These are phyloP conservation scores for Phytophthora colocasiae DNA, from an alignment of 352 stramenopile genomes.

Conservation along the genomic window DNA sequence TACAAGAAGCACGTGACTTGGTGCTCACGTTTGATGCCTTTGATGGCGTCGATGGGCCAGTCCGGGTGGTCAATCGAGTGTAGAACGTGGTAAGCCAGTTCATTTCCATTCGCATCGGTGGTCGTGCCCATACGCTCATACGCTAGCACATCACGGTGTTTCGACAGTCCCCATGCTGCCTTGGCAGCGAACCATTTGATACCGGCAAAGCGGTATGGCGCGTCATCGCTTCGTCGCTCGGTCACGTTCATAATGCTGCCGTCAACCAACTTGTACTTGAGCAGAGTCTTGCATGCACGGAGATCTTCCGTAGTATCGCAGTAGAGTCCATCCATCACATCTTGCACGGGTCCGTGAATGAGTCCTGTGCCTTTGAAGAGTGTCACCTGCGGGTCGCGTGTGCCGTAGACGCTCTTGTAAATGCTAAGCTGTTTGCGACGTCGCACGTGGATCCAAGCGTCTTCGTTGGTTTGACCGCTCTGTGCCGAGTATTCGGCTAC, in stretches of 20 bases:
- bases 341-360: slow-evolving; percentile 43
- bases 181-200: slow-evolving; percentile 59
- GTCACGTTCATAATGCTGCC: slow-evolving; percentile 55
- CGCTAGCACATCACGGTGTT: slow-evolving; percentile 50
- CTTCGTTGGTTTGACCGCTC: slow-evolving; percentile 38
- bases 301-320: slow-evolving; percentile 54
- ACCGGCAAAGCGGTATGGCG: slow-evolving; percentile 51
- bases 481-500: slow-evolving; percentile 48
- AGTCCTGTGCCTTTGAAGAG: slow-evolving; percentile 48
- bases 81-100: slow-evolving; percentile 59
- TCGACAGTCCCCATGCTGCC: slow-evolving; percentile 45
- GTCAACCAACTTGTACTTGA: slow-evolving; percentile 54
- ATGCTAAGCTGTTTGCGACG: slow-evolving; percentile 46
- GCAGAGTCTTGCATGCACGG: slow-evolving; percentile 45
- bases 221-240: slow-evolving; percentile 34
- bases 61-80: slow-evolving; percentile 68
- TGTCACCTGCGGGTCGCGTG: slow-evolving; percentile 48
- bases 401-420: slow-evolving; percentile 56
- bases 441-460: slow-evolving; percentile 53
- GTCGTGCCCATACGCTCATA: slow-evolving; percentile 66
- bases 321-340: slow-evolving; percentile 62
- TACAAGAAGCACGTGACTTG: slow-evolving; percentile 62
- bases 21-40: slow-evolving; percentile 54
- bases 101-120: slow-evolving; percentile 50
- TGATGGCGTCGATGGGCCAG: slow-evolving; percentile 52